Evolutionary conservation across 805 yeast genomes (phyloP).

Genomic region (Candida michaelii): DNA sequence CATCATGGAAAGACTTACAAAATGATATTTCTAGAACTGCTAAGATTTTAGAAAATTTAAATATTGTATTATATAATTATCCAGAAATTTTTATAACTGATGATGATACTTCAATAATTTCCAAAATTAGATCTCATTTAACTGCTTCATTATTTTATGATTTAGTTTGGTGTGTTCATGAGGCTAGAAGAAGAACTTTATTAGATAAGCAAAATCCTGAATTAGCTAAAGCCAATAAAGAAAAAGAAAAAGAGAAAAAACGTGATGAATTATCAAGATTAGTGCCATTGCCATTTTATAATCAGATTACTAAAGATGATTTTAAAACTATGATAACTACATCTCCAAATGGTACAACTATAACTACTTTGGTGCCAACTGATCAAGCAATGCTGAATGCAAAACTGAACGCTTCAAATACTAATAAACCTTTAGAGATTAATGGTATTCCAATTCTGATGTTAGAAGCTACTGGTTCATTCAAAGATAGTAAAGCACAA

Average conservation of each 20-base stretch:
- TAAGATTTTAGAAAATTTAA: conserved; percentile 82
- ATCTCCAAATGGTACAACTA: conserved; percentile 89
- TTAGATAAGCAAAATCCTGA: conserved; percentile 25
- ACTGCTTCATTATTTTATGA: conserved; percentile 91
- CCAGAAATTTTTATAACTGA: conserved; percentile 72
- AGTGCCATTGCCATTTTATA: conserved; percentile 83
- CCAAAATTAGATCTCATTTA: conserved; percentile 87
- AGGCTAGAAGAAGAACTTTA: conserved; percentile 71
- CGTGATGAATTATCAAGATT: conserved; percentile 31
- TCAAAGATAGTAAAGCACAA: conserved; percentile 11
- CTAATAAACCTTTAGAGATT: conserved; percentile 55
- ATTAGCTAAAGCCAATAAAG: conserved; percentile 8
- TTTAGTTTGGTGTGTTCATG: conserved; percentile 91
- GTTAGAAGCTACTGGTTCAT: conserved; percentile 75
- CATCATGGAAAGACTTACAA: conserved; percentile 89
- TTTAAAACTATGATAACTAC: conserved; percentile 82
- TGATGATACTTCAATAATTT: conserved; percentile 61
- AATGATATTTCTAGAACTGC: conserved; percentile 92
- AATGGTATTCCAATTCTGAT: conserved; percentile 69
- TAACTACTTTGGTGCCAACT: conserved; percentile 86
- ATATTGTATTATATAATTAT: conserved; percentile 81
- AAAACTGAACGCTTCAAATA: conserved; percentile 45
- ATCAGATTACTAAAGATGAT: conserved; percentile 86
- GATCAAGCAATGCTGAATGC: conserved; percentile 70
- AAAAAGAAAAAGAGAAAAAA: conserved; percentile 5